phyloP scores from a whole-genome alignment of 1,284 basidiomycete species.

The Inonotus hispidus region DNA sequence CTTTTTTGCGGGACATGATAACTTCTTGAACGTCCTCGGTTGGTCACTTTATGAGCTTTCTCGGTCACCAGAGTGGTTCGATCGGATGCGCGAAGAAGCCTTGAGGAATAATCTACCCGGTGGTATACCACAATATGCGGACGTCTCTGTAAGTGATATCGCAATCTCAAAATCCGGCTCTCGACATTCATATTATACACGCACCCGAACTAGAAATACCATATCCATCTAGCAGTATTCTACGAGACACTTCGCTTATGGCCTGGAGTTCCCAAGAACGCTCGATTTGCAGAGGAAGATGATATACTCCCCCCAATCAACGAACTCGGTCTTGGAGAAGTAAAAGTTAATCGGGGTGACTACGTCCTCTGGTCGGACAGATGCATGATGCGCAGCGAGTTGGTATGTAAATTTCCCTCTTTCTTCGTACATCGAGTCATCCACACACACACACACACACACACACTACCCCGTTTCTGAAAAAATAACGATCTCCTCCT shows the following conservation, averaged over 20 bases:
- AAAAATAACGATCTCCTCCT: too few species aligned
- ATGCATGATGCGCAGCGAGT: constrained; percentile 22
- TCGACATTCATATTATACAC: background rate
- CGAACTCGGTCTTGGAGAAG: constrained; percentile 15
- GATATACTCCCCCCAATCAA: constrained; percentile 25
- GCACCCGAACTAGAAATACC: constrained; percentile 21
- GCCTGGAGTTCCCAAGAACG: constrained; percentile 28
- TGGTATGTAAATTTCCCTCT: constrained; percentile 22
- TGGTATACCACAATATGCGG: constrained; percentile 6
- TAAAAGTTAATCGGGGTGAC: constrained; percentile 23
- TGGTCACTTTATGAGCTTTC: constrained; percentile 25
- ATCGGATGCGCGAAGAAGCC: constrained; percentile 23
- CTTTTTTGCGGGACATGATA: constrained; percentile 26
- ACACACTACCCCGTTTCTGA: too few species aligned
- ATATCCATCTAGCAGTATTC: constrained; percentile 25
- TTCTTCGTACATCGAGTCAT: constrained; percentile 4
- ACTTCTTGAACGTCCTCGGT: constrained; percentile 23
- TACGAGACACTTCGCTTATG: constrained; percentile 27
- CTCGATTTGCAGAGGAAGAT: constrained; percentile 22
- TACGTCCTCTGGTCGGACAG: constrained; percentile 27
- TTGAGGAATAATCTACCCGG: background rate
- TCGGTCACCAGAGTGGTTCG: constrained; percentile 20
- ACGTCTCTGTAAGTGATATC: constrained; percentile 2
- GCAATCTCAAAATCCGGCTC: background rate
- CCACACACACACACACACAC: background rate